Conservation (phyloP, 441 rosid genomes). For the Populus hybrid region DNA sequence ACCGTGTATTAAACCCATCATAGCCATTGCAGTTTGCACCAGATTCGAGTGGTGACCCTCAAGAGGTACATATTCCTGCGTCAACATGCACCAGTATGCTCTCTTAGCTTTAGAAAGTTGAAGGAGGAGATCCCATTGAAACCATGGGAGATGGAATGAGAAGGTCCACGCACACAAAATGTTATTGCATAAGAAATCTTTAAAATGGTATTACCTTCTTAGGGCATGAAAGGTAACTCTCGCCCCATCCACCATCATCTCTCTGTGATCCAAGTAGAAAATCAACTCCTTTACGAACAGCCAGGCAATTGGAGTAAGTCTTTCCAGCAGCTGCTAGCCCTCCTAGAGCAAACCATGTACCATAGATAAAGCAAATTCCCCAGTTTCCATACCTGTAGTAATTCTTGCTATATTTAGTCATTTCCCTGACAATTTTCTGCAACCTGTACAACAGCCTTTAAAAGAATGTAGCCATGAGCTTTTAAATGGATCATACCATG, state of each 20-base stretch:
- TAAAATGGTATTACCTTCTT: constrained; percentile 18
- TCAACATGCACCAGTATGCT: not conserved
- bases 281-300: constrained; percentile 31
- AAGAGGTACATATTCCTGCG: constrained; percentile 32
- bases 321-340: constrained; percentile 38
- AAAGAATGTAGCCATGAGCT: not conserved
- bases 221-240: constrained; percentile 38
- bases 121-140: no score
- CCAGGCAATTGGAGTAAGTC: constrained; percentile 29
- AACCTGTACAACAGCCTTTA: not conserved
- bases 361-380: constrained; percentile 44
- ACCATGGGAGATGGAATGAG: no score
- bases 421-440: not conserved
- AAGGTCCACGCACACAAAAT: no score
- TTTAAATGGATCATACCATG: constrained; percentile 33
- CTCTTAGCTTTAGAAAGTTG: no score
- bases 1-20: constrained; percentile 38
- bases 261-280: constrained; percentile 31
- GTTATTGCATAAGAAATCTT: no score
- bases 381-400: constrained; percentile 32
- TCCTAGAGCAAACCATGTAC: constrained; percentile 35
- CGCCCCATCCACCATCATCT: constrained; percentile 52
- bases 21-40: constrained; percentile 35
- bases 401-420: not conserved
- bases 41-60: constrained; percentile 25